A percentile compares a stretch with the other conserved stretches of the same genome.
Conservation (phyloP, 768 basidiomycete species). For the Pholiota conissans region DNA sequence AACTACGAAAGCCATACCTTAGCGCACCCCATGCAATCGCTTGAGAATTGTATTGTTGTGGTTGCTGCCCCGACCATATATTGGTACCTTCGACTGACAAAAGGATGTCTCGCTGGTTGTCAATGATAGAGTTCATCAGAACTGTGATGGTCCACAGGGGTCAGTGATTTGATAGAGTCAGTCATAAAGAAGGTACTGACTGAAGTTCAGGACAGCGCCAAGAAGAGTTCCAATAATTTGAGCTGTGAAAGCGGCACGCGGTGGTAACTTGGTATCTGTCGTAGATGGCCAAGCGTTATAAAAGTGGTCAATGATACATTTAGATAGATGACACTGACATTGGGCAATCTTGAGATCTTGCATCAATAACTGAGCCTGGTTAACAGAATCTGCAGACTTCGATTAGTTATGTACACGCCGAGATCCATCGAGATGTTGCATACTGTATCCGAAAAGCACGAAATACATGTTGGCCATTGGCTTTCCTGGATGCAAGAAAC, state of each 20-base stretch:
- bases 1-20: no score
- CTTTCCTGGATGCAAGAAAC: conserved; percentile 56
- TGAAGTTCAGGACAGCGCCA: conserved; percentile 45
- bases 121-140: conserved; percentile 60
- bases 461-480: conserved; percentile 73
- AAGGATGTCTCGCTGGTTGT: conserved; percentile 47
- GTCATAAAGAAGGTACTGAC: conserved; percentile 22
- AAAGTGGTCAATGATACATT: background rate
- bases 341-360: conserved; percentile 51
- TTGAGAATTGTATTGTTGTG: conserved; percentile 51
- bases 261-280: conserved; percentile 47
- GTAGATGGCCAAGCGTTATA: background rate
- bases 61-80: conserved; percentile 49
- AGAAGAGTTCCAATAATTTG: conserved; percentile 50
- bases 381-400: conserved; percentile 37
- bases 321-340: conserved; percentile 22
- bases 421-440: conserved; percentile 14
- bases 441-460: conserved; percentile 48
- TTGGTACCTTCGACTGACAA: conserved; percentile 57
- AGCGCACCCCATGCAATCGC: conserved; percentile 54
- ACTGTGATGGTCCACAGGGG: conserved; percentile 26
- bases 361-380: conserved; percentile 41
- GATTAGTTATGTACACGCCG: background rate
- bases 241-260: conserved; percentile 49
- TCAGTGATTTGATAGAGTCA: background rate